A percentile compares a stretch with the other conserved stretches of the same genome.
Conservation (phyloP, 1,284 basidiomycete species). For the Boletus sp. region DNA sequence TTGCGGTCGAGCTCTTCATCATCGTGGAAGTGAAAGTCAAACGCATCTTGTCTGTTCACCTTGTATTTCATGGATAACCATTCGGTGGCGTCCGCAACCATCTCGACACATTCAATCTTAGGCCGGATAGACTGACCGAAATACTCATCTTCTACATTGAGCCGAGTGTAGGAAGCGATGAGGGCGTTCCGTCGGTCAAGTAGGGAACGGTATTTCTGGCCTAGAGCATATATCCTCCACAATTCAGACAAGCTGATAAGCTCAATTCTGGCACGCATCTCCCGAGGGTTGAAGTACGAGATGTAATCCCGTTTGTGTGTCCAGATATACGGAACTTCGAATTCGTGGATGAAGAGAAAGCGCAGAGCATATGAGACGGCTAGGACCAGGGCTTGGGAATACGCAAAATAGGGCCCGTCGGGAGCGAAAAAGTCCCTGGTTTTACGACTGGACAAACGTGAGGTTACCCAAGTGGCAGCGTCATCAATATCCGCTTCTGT, state of each 20-base stretch:
- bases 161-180: constrained; percentile 58
- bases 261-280: constrained; percentile 53
- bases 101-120: constrained; percentile 75
- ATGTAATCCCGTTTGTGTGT: constrained; percentile 91
- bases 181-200: constrained; percentile 69
- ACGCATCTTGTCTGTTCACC: constrained; percentile 63
- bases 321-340: constrained; percentile 95
- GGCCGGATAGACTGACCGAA: constrained; percentile 64
- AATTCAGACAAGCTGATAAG: constrained; percentile 77
- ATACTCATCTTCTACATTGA: constrained; percentile 66
- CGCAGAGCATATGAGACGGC: constrained; percentile 81
- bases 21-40: constrained; percentile 65
- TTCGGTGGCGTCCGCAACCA: constrained; percentile 88
- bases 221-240: constrained; percentile 84
- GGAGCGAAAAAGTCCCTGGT: constrained; percentile 71
- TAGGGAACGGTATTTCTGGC: constrained; percentile 84
- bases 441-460: constrained; percentile 78
- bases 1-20: constrained; percentile 63
- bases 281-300: constrained; percentile 66
- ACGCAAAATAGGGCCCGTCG: constrained; percentile 53
- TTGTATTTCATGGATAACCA: constrained; percentile 89
- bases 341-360: constrained; percentile 82
- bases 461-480: constrained; percentile 87
- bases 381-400: constrained; percentile 68
- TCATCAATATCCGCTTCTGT: constrained; percentile 71